Percentiles rank a stretch among this genome's conserved stretches.
Conservation (phyloP, 306 rosid species). For the Luffa acutangula region DNA sequence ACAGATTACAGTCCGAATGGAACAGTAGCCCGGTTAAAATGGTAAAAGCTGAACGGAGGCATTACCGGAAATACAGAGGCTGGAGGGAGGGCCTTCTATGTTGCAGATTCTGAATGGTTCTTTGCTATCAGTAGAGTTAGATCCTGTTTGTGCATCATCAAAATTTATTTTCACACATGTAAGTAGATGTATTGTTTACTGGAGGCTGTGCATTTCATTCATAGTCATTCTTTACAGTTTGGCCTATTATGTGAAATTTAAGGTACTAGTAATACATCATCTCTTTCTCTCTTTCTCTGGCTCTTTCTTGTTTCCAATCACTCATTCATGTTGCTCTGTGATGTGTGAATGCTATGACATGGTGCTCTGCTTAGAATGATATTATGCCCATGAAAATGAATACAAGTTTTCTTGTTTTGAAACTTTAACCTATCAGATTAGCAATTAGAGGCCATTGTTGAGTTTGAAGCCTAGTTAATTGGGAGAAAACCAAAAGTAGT, state of each 20-base stretch:
- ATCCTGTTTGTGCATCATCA: conserved; percentile 4
- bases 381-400: neutral
- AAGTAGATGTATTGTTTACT: conserved; percentile 2
- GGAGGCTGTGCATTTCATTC: neutral
- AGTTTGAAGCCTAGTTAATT: neutral
- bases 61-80: conserved; percentile 36
- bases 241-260: conserved; percentile 3
- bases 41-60: conserved; percentile 64
- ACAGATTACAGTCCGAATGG: conserved; percentile 82
- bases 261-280: neutral
- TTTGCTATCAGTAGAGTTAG: neutral
- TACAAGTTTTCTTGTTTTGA: neutral
- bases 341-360: neutral
- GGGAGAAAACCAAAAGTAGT: neutral
- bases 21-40: conserved; percentile 77
- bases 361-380: neutral
- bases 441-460: neutral
- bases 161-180: conserved; percentile 3
- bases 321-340: neutral
- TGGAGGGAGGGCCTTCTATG: conserved; percentile 69
- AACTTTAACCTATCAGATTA: neutral
- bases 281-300: neutral
- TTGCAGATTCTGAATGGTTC: conserved; percentile 64
- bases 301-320: too few relatives aligned
- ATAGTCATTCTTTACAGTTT: conserved; percentile 5